These are phyloP conservation scores for Chaetomium fimeti DNA, from an alignment of 495 filamentous ascomycete genomes.

Conservation along the genomic window DNA sequence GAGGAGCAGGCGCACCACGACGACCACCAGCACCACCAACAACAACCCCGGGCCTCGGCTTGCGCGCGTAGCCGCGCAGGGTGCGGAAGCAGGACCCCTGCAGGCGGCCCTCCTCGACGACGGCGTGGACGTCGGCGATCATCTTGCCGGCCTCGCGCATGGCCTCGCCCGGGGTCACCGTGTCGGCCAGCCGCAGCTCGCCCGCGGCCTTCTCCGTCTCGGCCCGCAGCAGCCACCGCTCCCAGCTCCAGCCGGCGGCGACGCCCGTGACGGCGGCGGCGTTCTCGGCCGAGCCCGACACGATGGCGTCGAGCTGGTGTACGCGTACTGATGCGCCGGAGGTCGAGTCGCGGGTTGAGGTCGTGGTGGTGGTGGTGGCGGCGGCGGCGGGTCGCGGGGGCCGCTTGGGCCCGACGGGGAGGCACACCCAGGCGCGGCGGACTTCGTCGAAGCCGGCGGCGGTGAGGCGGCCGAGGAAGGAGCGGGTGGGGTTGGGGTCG, in stretches of 20 bases:
- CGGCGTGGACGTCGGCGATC: slow-evolving; percentile 72
- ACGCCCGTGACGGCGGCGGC: slow-evolving; percentile 74
- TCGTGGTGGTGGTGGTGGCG: background rate
- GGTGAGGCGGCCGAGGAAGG: slow-evolving; percentile 71
- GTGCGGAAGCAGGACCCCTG: slow-evolving; percentile 81
- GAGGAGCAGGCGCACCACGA: background rate
- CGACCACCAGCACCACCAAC: too few species aligned
- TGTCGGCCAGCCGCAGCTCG: slow-evolving; percentile 54
- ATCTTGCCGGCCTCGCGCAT: slow-evolving; percentile 52
- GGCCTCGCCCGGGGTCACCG: slow-evolving; percentile 44
- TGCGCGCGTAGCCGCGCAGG: slow-evolving; percentile 85
- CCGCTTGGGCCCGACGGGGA: slow-evolving; percentile 75
- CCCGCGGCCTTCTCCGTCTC: slow-evolving; percentile 78
- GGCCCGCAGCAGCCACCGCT: slow-evolving; percentile 88
- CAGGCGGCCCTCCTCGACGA: slow-evolving; percentile 81
- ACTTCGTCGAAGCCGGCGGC: slow-evolving; percentile 71
- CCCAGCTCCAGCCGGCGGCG: slow-evolving; percentile 89
- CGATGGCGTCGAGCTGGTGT: slow-evolving; percentile 63
- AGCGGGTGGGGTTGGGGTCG: slow-evolving; percentile 77
- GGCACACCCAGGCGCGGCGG: slow-evolving; percentile 84
- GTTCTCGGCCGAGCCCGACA: slow-evolving; percentile 68
- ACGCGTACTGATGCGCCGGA: slow-evolving; percentile 40
- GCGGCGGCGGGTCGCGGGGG: slow-evolving; percentile 31
- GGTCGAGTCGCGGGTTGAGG: slow-evolving; percentile 22
- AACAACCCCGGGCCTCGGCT: slow-evolving; percentile 50